Base-by-base conservation (phyloP, 192 early-diverging fungal species). In the Mortierella claussenii region DNA sequence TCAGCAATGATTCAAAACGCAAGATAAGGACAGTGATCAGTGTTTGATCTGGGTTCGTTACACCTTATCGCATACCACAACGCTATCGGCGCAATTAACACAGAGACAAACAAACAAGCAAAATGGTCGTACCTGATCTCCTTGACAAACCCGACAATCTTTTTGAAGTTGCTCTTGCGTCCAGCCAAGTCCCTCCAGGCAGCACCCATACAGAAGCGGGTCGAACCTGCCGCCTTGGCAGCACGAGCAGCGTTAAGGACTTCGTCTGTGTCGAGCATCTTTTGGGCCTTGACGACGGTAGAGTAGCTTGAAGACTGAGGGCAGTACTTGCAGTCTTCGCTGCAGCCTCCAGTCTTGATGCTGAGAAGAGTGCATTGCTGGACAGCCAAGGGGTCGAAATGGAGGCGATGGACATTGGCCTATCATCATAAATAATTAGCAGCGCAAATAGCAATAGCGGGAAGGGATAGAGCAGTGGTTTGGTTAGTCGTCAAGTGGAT, bases 151-250 rank as follows among this genome's bases (percentile, higher is more conserved):
- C 79, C 73, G 21, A 90, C 64, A 80, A 94, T 91, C 67, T 88
- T 87, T 50, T 90, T 91, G 79, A 94, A 91, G 87, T 94, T 93
- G 62, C 85, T 87, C 79, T 93, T 94, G 43, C 93, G 87, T 40
- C 93, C 93, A 26, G 88, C 79, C 37, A 92, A 63, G 68, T 93
- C 91, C 68, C 93, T 82, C 93, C 93, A 94, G 20, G 93, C 93
- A 57, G 93, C 91, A 57, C 93, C 93, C 93, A 94, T 94, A 73
- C 93, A 94, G 82, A 94, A 94, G 45, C 93, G 86, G 32, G 90
- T 91, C 43, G 82, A 85, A 26, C 93, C 93, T 34, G 90, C 91
- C 45, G 88, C 90, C 69, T 92, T 92, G 53, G 93, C 93, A 44
- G 82, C 83, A 30, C 82, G 80, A 11, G 93, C 93, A 58, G 90